phyloP scores from a whole-genome alignment of 106 monocot species.

The Dactylorhiza incarnata region DNA sequence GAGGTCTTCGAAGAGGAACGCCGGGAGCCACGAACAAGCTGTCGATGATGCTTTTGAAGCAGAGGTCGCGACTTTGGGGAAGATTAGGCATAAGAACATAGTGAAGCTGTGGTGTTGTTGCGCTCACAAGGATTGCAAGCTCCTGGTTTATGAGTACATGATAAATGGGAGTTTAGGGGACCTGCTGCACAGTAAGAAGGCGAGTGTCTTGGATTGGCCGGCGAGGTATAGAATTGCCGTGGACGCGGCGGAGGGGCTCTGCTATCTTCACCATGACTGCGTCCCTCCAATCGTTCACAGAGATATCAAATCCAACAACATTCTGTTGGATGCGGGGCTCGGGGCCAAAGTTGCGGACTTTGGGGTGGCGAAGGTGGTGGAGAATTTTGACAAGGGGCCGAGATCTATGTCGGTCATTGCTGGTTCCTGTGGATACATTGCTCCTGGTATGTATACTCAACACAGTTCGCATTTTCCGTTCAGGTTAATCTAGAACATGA shows the following conservation, averaged over 20 bases:
- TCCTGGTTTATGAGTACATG: conserved; percentile 65
- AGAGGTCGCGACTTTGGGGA: conserved; percentile 68
- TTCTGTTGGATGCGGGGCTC: conserved; percentile 19
- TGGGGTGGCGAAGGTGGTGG: conserved; percentile 20
- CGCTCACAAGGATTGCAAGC: conserved; percentile 31
- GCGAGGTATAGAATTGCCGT: conserved; percentile 22
- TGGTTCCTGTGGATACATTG: conserved; percentile 20
- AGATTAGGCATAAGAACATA: conserved; percentile 74
- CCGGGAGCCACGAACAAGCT: not conserved
- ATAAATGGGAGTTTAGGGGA: conserved; percentile 46
- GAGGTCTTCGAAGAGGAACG: not conserved
- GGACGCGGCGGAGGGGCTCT: conserved; percentile 27
- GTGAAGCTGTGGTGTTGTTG: conserved; percentile 71
- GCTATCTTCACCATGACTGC: conserved; percentile 27
- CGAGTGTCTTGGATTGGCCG: conserved; percentile 11
- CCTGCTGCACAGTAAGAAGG: conserved; percentile 25
- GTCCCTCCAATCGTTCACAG: conserved; percentile 20
- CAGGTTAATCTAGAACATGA: not conserved
- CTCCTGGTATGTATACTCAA: conserved; percentile 15
- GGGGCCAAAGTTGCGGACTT: conserved; percentile 23
- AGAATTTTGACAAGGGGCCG: conserved; percentile 12
- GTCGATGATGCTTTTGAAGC: conserved; percentile 46
- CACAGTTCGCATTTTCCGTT: not conserved
- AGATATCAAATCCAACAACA: conserved; percentile 25
- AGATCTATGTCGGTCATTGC: conserved; percentile 18